These are phyloP conservation scores for Lactarius trivialis DNA, from an alignment of 768 basidiomycete species.

Conservation along the genomic window DNA sequence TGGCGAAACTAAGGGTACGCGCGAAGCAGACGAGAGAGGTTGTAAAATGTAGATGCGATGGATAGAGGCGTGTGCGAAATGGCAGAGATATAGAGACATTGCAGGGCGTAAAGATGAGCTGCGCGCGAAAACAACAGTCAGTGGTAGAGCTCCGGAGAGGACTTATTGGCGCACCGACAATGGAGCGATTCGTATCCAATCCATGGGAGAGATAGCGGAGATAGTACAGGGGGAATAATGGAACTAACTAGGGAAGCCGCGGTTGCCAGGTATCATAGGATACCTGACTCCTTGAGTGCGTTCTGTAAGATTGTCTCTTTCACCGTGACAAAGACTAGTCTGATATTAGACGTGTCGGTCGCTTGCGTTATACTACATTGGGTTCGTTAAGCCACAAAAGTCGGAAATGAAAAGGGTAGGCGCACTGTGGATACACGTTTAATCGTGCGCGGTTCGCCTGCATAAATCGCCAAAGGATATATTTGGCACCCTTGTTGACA, in stretches of 20 bases:
- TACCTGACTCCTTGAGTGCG: constrained; percentile 79
- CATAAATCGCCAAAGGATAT: constrained; percentile 92
- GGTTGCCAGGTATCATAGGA: constrained; percentile 41
- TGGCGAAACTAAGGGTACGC: not conserved
- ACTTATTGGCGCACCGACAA: constrained; percentile 6
- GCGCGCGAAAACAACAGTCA: not conserved
- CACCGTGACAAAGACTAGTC: constrained; percentile 78
- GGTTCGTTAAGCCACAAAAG: not conserved
- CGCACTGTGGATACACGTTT: constrained; percentile 88
- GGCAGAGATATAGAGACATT: constrained; percentile 17
- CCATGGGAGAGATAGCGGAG: constrained; percentile 10
- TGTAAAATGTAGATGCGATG: constrained; percentile 16
- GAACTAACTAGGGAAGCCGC: not conserved
- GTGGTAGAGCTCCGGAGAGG: not conserved
- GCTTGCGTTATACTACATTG: constrained; percentile 68
- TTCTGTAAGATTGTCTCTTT: constrained; percentile 93
- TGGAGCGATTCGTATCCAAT: constrained; percentile 19
- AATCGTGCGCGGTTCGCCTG: constrained; percentile 79
- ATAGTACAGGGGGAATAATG: constrained; percentile 15
- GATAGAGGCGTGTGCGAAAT: constrained; percentile 16
- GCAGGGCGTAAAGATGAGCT: constrained; percentile 20
- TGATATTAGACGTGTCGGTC: constrained; percentile 80
- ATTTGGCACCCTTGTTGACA: constrained; percentile 92
- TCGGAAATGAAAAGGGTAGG: not conserved
- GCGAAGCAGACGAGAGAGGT: not conserved